Percentiles rank a stretch among this genome's conserved stretches.
These are phyloP conservation scores for Daldinia concentrica DNA, from an alignment of 495 filamentous ascomycete genomes.

Conservation along the genomic window DNA sequence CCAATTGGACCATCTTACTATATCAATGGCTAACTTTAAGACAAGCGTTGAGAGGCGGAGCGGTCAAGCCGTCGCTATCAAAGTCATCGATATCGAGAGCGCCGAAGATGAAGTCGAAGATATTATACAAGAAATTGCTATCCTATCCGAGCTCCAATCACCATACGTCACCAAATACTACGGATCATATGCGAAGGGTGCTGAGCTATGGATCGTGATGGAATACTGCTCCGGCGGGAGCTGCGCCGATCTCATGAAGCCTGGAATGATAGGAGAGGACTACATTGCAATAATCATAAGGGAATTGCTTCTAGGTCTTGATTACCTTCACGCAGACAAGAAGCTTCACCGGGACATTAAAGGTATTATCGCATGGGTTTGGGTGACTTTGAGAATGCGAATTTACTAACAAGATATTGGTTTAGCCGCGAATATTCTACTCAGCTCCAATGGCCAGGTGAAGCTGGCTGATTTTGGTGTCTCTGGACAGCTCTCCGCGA, in stretches of 20 bases:
- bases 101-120: conserved; percentile 99
- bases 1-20: neutral
- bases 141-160: conserved; percentile 91
- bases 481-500: conserved; percentile 94
- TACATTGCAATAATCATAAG: conserved; percentile 94
- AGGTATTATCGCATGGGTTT: conserved; percentile 58
- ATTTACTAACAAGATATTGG: conserved; percentile 36
- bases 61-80: conserved; percentile 90
- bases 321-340: conserved; percentile 93
- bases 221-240: conserved; percentile 94
- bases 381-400: neutral
- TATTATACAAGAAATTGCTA: conserved; percentile 97
- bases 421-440: conserved; percentile 86
- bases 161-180: conserved; percentile 97
- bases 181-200: conserved; percentile 93
- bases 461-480: conserved; percentile 98
- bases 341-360: conserved; percentile 98
- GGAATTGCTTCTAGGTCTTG: conserved; percentile 87
- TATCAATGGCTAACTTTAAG: conserved; percentile 44
- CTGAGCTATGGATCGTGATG: conserved; percentile 98
- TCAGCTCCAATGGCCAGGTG: conserved; percentile 89
- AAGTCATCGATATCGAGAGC: conserved; percentile 97
- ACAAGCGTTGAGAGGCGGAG: conserved; percentile 82
- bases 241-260: conserved; percentile 90
- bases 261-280: conserved; percentile 88